Base-by-base conservation (phyloP, 345 rosid genomes). In the Erucastrum elatum region DNA sequence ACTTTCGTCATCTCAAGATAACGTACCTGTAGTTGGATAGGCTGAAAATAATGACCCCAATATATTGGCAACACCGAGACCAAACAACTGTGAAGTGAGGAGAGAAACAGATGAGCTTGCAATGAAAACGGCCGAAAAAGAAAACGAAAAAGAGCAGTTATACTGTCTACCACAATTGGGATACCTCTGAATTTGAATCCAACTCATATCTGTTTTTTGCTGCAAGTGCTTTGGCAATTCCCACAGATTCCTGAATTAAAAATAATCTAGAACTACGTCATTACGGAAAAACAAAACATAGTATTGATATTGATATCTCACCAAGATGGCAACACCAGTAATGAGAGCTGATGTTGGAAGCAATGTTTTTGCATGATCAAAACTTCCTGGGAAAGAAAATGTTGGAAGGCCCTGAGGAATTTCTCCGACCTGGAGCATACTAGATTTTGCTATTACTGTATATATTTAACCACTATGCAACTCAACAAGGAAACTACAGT, bases 161-260 rank as follows among this genome's bases (percentile, higher is more conserved):
- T 66, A 58, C 60, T 58, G 64, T 66, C 63, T 41, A 66, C 30
- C 30, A 29, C 30, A 29, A 29, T 29, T 29, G 30, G 44, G 71
- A 44, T 85, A 90, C 98, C 97, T 96, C 98, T 78, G 89, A 94
- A 87, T 89, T 96, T 71, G 99, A 90, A 82, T 96, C 98, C 85
- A 96, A 77, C 84, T 96, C 98, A 64, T 96, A 96, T 68, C 98
- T 94, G 70, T 93, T 93, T 85, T 90, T 96, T 26, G 98, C 97
- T 63, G 99, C 99, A 83, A 96, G 87, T 66, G 98, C 98, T 90
- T 96, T 96, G 77, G 99, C 98, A 78, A 96, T 96, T 55, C 99
- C 98, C 29, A 96, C 99, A 81, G 98, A 96, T 87, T 96, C 98
- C 98, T 96, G 83, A 51, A 86, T 75, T 37, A 39, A 56, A 63